Base-by-base conservation (phyloP, 768 basidiomycete species). In the Trametes gibbosa region DNA sequence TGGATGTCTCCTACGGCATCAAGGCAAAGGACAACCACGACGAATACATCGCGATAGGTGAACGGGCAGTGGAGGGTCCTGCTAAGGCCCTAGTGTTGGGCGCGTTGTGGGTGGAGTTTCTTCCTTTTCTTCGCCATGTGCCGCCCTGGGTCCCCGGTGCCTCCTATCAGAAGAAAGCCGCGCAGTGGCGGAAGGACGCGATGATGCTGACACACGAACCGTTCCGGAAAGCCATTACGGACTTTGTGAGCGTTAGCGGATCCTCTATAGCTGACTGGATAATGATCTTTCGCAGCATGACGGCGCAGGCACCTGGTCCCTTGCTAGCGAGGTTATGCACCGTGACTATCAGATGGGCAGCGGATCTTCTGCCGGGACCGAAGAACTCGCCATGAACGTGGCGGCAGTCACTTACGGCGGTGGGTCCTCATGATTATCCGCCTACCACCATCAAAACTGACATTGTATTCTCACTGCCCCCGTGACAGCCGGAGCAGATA, bases 141-240 rank as follows among this genome's bases (percentile, higher is more conserved):
- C 67, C 67, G 2, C 24, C 23, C 8, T 68, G 67, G 67, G 52
- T 68, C 50, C 66, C 67, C 2, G 67, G 67, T 8, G 66, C 67
- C 14, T 46, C 51, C 6, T 68, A 65, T 55, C 59, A 67, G 34
- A 25, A 45, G 10, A 60, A 55, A 21, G 52, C 53, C 10, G 48
- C 25, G 4, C 21, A 17, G 3, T 58, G 50, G 49, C 39, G 49
- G 4, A 14, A 41, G 9, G 57, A 49, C 5, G 41, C 50, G 3
- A 32, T 50, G 41, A 43, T 41, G 9, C 25, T 63, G 17, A 56
- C 39, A 19, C 40, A 63, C 23, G 42, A 42, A n/a, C 63, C 62
- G n/a, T 63, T 53, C 42, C 23, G 29, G 21, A 53, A 21, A 34
- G 41, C 52, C 7, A 53, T 53, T 10, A 16, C 27, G n/a, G 27